phyloP scores from a whole-genome alignment of 2,329 filamentous ascomycete species.

The Dothiorella sarmentorum region DNA sequence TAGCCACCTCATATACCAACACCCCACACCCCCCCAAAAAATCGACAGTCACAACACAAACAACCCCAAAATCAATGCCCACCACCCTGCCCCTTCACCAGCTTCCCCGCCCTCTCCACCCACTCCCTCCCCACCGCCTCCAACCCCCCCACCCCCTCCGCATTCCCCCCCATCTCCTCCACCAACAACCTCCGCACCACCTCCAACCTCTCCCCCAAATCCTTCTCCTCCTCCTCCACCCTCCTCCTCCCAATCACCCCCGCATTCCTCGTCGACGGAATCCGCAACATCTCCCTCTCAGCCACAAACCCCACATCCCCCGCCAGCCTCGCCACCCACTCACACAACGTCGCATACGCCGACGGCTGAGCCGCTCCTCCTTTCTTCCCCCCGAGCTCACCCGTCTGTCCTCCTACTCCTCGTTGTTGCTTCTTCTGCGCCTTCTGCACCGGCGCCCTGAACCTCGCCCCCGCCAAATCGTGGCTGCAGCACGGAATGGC shows the following conservation, averaged over 20 bases:
- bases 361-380: conserved; percentile 51
- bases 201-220: conserved; percentile 58
- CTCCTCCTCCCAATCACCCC: conserved; percentile 66
- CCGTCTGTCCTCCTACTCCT: conserved; percentile 25
- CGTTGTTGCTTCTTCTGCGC: background rate
- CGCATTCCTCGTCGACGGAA: conserved; percentile 87
- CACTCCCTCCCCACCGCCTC: conserved; percentile 46
- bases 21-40: no score
- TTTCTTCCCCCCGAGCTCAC: conserved; percentile 12
- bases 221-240: conserved; percentile 22
- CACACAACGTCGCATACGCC: conserved; percentile 78
- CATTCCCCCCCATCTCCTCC: conserved; percentile 38
- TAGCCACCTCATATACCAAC: no score
- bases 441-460: conserved; percentile 55
- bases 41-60: no score
- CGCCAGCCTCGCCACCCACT: conserved; percentile 70
- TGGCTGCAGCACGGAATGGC: conserved; percentile 96
- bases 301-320: conserved; percentile 69
- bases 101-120: conserved; percentile 49
- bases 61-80: no score
- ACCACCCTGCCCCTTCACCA: conserved; percentile 46
- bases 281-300: conserved; percentile 82
- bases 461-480: conserved; percentile 69
- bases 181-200: conserved; percentile 62
- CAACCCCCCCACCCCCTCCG: conserved; percentile 39